Evolutionary conservation across 192 early-diverging fungal genomes (phyloP).

Genomic region (Martensiomyces pterosporus): DNA sequence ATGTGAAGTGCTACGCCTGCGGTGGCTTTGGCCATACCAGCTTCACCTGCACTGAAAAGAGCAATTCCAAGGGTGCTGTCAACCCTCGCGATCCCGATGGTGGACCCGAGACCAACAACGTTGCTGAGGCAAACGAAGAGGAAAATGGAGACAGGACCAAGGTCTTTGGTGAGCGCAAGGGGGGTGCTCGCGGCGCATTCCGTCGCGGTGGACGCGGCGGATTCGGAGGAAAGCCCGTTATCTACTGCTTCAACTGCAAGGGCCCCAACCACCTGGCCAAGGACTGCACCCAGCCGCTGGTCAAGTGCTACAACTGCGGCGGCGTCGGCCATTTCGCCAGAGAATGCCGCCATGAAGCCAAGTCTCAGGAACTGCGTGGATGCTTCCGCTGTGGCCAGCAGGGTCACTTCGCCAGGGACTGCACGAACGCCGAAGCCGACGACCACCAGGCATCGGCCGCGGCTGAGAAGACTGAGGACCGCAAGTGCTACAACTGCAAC

Average conservation of each 20-base stretch:
- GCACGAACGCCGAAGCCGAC: conserved; percentile 10
- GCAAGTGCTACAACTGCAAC: not conserved
- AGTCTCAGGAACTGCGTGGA: conserved; percentile 12
- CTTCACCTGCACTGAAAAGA: conserved; percentile 14
- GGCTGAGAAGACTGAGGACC: not conserved
- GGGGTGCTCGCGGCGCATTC: too few relatives aligned
- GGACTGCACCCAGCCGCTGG: conserved; percentile 42
- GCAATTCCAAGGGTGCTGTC: too few relatives aligned
- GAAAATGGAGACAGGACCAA: too few relatives aligned
- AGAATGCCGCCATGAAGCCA: too few relatives aligned
- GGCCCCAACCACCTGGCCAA: conserved; percentile 36
- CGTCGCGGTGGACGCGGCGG: conserved; percentile 4
- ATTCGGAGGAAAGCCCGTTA: not conserved
- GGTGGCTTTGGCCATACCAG: conserved; percentile 17
- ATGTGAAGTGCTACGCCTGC: conserved; percentile 21
- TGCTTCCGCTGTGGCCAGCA: conserved; percentile 45
- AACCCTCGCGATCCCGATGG: too few relatives aligned
- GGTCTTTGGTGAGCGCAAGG: not conserved
- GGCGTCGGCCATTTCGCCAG: conserved; percentile 41
- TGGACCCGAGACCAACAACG: conserved; percentile 8
- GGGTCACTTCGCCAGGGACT: conserved; percentile 43
- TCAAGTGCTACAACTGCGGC: conserved; percentile 50
- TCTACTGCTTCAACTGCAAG: not conserved
- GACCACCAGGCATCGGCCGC: not conserved
- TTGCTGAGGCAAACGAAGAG: too few relatives aligned